These are phyloP conservation scores for Allium fistulosum DNA, from an alignment of 106 monocot species.

Conservation along the genomic window DNA sequence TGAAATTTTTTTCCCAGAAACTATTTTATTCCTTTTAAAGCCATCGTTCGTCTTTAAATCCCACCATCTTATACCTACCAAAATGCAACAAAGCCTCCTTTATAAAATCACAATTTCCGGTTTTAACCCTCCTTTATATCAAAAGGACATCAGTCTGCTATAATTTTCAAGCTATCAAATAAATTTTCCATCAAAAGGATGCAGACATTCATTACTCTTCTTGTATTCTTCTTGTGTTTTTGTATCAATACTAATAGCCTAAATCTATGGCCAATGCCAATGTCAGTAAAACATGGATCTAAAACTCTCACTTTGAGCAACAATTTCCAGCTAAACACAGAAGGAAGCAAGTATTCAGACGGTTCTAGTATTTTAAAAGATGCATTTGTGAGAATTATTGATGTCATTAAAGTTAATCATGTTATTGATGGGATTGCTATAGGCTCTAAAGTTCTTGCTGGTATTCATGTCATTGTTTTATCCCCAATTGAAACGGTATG, in stretches of 20 bases:
- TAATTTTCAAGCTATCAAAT: not conserved
- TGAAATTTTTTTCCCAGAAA: not conserved
- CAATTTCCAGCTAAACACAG: conserved; percentile 35
- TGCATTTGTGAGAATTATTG: conserved; percentile 53
- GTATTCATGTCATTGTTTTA: conserved; percentile 43
- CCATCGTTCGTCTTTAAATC: not conserved
- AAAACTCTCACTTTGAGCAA: conserved; percentile 34
- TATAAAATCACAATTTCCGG: not conserved
- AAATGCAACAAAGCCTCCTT: not conserved
- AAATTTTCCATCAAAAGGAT: not conserved
- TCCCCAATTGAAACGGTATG: conserved; percentile 35
- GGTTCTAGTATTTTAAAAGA: conserved; percentile 53
- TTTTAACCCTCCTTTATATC: not conserved
- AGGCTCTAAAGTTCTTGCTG: conserved; percentile 27
- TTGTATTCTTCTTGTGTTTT: conserved; percentile 6
- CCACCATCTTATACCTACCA: not conserved
- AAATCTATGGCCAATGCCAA: conserved; percentile 86
- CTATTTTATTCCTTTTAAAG: not conserved
- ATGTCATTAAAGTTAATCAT: conserved; percentile 26
- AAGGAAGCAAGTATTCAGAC: conserved; percentile 64
- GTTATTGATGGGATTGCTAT: conserved; percentile 16
- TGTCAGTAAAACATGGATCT: conserved; percentile 37
- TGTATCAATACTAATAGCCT: conserved; percentile 14
- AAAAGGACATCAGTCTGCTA: not conserved
- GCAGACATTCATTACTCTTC: not conserved